A percentile compares a stretch with the other conserved stretches of the same genome.
These are phyloP conservation scores for Setomelanomma holmii DNA, from an alignment of 2,329 filamentous ascomycete species.

Conservation along the genomic window DNA sequence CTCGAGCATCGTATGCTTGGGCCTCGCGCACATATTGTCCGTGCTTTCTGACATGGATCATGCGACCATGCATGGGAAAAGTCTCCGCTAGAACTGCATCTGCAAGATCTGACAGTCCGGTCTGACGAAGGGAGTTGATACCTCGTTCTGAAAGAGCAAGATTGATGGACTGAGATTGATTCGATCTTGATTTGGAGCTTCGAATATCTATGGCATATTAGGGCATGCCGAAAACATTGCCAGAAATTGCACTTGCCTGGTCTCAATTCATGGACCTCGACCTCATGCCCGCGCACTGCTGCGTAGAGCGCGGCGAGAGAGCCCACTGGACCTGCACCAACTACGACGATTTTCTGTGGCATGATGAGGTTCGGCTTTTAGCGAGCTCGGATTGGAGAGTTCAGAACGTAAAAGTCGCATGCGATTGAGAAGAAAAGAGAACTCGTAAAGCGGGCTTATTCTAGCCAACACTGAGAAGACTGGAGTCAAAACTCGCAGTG, in stretches of 20 bases:
- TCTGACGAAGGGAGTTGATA: constrained; percentile 82
- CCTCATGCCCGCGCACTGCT: constrained; percentile 83
- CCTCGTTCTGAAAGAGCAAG: constrained; percentile 92
- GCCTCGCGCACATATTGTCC: constrained; percentile 76
- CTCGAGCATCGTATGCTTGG: constrained; percentile 91
- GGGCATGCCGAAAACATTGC: constrained; percentile 2
- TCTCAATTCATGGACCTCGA: constrained; percentile 93
- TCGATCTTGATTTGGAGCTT: constrained; percentile 81
- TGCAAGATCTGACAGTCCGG: constrained; percentile 71
- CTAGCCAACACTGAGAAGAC: too few relatives aligned
- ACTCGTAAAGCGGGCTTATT: neutral
- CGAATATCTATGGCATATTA: constrained; percentile 73
- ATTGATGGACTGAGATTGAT: constrained; percentile 99
- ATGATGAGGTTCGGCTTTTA: constrained; percentile 16
- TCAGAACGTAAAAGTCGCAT: too few relatives aligned
- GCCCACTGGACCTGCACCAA: constrained; percentile 93
- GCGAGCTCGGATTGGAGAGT: constrained; percentile 1
- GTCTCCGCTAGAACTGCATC: constrained; percentile 77
- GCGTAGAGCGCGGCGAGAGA: constrained; percentile 92
- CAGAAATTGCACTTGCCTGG: constrained; percentile 67
- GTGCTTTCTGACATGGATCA: constrained; percentile 81
- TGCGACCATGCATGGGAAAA: constrained; percentile 92
- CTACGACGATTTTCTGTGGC: constrained; percentile 76
- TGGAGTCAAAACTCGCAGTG: too few relatives aligned
- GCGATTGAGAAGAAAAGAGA: neutral